phyloP scores from a whole-genome alignment of 805 yeast species.

The Wickerhamiella azyma region DNA sequence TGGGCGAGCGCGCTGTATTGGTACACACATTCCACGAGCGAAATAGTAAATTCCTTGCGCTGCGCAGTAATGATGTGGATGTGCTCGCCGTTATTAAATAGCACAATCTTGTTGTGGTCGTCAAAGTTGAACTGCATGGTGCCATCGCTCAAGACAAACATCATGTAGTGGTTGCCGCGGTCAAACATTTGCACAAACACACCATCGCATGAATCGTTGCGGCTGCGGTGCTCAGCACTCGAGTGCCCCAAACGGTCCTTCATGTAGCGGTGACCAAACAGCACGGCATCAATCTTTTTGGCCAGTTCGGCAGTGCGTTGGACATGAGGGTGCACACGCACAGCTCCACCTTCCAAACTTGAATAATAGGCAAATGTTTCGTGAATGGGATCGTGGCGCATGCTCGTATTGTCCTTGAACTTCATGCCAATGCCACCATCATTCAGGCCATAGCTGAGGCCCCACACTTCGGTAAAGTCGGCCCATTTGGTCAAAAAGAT shows the following conservation, averaged over 20 bases:
- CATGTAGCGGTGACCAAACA: conserved; percentile 86
- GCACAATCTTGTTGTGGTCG: conserved; percentile 81
- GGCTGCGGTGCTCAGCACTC: conserved; percentile 42
- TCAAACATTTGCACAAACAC: conserved; percentile 70
- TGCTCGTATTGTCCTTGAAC: conserved; percentile 73
- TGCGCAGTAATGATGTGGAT: conserved; percentile 53
- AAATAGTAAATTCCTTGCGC: conserved; percentile 17
- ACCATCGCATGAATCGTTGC: conserved; percentile 17
- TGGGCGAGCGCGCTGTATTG: conserved; percentile 1
- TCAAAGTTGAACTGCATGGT: conserved; percentile 88
- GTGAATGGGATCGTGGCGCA: conserved; percentile 50
- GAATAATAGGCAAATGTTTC: conserved; percentile 43
- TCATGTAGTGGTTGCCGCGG: conserved; percentile 63
- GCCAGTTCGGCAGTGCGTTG: conserved; percentile 27
- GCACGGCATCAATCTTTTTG: conserved; percentile 67
- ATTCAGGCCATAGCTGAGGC: conserved; percentile 83
- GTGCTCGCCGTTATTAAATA: conserved; percentile 61
- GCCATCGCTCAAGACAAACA: conserved; percentile 90
- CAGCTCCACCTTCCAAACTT: conserved; percentile 32
- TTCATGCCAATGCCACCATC: conserved; percentile 83
- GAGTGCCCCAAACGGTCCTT: conserved; percentile 74
- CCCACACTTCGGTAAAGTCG: conserved; percentile 90
- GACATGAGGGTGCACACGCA: conserved; percentile 26
- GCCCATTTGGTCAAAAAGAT: conserved; percentile 90
- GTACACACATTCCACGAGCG: conserved; percentile 11